Base-by-base conservation (phyloP, 192 early-diverging fungal species). In the Entophlyctis luteolus region DNA sequence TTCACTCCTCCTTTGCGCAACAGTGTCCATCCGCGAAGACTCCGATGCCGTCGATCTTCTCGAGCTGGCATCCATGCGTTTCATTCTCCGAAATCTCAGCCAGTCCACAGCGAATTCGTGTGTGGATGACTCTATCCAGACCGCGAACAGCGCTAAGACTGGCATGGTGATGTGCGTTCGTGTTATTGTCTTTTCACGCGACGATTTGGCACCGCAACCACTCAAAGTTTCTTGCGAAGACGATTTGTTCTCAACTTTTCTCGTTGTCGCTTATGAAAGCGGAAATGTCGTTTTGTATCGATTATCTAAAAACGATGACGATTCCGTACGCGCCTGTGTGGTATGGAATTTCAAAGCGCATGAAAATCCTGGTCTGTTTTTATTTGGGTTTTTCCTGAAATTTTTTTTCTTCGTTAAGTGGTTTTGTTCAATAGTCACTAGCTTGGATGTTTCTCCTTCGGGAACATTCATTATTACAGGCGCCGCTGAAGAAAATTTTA, bases 161-260 rank as follows among this genome's bases (percentile, higher is more conserved):
- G 60, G 60, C 23, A 63, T 63, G 60, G 47, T 63, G 47, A 63
- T 63, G 60, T 63, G 60, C 35, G n/a, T n/a, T n/a, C n/a, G n/a
- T n/a, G n/a, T n/a, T n/a, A n/a, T n/a, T n/a, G n/a, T n/a, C n/a
- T n/a, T n/a, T n/a, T n/a, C n/a, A n/a, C n/a, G n/a, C n/a, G n/a
- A n/a, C n/a, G n/a, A n/a, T n/a, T n/a, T n/a, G n/a, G n/a, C n/a
- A n/a, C n/a, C n/a, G n/a, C n/a, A n/a, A n/a, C n/a, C n/a, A n/a
- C n/a, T n/a, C n/a, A n/a, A n/a, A n/a, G n/a, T n/a, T n/a, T n/a
- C n/a, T n/a, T n/a, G n/a, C n/a, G n/a, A n/a, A n/a, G n/a, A n/a
- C n/a, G n/a, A n/a, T n/a, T n/a, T n/a, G n/a, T n/a, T n/a, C n/a
- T n/a, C n/a, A n/a, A n/a, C n/a, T n/a, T n/a, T n/a, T n/a, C n/a